Conservation (phyloP, 129 eudicot species). For the Logfia minima region DNA sequence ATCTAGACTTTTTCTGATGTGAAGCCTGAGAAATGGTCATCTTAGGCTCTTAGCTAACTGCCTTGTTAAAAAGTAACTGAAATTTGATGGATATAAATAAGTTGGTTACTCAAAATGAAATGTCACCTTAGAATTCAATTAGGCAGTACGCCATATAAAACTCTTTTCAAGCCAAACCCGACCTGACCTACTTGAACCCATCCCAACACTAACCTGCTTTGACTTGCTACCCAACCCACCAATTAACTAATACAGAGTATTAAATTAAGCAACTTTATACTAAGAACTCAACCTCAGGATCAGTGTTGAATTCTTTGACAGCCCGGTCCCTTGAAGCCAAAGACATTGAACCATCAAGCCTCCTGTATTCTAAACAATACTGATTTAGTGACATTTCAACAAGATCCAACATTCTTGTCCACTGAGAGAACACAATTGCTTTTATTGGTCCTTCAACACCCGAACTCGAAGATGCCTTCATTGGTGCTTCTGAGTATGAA, state of each 20-base stretch:
- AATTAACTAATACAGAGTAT: background rate
- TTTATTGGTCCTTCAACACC: conserved; percentile 52
- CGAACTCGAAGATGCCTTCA: conserved; percentile 25
- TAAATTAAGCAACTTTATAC: background rate
- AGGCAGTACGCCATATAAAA: background rate
- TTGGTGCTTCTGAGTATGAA: conserved; percentile 31
- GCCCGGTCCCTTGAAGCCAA: conserved; percentile 73
- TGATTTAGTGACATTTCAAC: conserved; percentile 60
- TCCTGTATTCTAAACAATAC: conserved; percentile 49
- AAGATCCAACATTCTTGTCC: conserved; percentile 92
- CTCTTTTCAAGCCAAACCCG: background rate
- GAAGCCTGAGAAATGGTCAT: too few species aligned
- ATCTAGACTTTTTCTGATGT: too few species aligned
- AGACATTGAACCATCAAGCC: conserved; percentile 94
- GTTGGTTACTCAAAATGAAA: too few species aligned
- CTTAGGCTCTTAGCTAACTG: too few species aligned
- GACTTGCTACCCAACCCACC: background rate
- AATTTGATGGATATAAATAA: too few species aligned
- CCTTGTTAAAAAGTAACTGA: too few species aligned
- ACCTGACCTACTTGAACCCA: background rate
- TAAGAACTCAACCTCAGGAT: conserved; percentile 61
- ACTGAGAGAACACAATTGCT: conserved; percentile 89
- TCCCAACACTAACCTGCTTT: background rate
- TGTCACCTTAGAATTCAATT: background rate
- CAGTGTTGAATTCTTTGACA: conserved; percentile 76